Evolutionary conservation across 768 basidiomycete genomes (phyloP).

Genomic region (Hemileccinum rubropunctum): DNA sequence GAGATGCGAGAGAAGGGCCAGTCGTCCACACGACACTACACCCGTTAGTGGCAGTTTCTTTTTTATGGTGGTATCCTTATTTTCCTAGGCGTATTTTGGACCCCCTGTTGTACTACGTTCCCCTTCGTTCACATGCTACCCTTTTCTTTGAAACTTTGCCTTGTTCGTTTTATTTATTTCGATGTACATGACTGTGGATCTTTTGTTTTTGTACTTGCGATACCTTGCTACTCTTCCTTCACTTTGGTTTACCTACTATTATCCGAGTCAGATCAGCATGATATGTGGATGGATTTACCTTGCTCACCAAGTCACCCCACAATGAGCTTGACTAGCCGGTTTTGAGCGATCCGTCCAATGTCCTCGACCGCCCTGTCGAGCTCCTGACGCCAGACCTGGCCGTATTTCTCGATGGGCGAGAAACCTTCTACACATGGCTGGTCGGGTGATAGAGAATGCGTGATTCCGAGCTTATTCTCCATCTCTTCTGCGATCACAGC

Average conservation of each 20-base stretch:
- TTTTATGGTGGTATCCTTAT: constrained; percentile 35
- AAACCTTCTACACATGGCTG: constrained; percentile 37
- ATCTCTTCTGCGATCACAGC: constrained; percentile 74
- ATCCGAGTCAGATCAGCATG: background rate
- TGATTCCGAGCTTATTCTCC: constrained; percentile 58
- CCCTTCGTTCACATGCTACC: constrained; percentile 2
- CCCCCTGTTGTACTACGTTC: constrained; percentile 28
- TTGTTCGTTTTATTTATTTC: background rate
- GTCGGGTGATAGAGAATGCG: constrained; percentile 46
- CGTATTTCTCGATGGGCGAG: constrained; percentile 34
- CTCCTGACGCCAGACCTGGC: constrained; percentile 61
- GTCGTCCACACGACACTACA: constrained; percentile 17
- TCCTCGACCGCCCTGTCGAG: constrained; percentile 70
- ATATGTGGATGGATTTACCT: background rate
- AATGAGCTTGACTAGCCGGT: constrained; percentile 44
- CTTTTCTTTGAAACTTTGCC: background rate
- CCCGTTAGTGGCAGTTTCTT: constrained; percentile 9
- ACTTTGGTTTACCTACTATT: too few relatives aligned
- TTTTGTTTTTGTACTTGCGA: constrained; percentile 16
- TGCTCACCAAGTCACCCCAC: constrained; percentile 4
- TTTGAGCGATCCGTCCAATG: constrained; percentile 74
- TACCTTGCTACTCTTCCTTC: background rate
- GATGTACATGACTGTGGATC: constrained; percentile 12
- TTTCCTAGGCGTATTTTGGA: constrained; percentile 15
- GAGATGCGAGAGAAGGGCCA: constrained; percentile 29